Percentiles rank a stretch among this genome's conserved stretches.
Conservation (phyloP, 2,329 filamentous ascomycete species). For the Phyllosticta citribraziliensis region DNA sequence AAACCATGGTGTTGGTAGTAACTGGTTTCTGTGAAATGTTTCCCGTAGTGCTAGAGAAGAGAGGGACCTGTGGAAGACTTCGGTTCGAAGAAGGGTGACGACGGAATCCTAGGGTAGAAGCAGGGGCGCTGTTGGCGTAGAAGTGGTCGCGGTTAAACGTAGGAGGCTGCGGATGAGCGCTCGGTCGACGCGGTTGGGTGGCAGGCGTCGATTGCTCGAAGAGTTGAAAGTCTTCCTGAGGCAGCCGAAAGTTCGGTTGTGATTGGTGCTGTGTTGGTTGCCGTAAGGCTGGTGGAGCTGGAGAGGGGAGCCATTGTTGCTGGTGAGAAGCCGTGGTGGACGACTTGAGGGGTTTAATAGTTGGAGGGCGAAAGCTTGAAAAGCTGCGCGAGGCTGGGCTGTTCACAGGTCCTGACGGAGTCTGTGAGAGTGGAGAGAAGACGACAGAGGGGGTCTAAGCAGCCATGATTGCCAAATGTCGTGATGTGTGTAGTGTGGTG, state of each 20-base stretch:
- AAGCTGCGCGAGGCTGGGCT: slow-evolving; percentile 53
- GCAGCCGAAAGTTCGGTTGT: slow-evolving; percentile 34
- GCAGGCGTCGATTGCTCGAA: slow-evolving; percentile 45
- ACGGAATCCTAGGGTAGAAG: slow-evolving; percentile 49
- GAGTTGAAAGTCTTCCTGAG: slow-evolving; percentile 69
- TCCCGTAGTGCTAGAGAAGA: slow-evolving; percentile 53
- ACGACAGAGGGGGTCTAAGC: slow-evolving; percentile 17
- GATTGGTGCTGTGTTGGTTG: slow-evolving; percentile 36
- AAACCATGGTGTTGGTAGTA: slow-evolving; percentile 24
- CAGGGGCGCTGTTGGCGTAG: slow-evolving; percentile 58
- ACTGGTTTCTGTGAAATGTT: slow-evolving; percentile 32
- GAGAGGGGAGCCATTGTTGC: slow-evolving; percentile 72
- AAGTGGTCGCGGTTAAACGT: slow-evolving; percentile 54
- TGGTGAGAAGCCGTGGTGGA: slow-evolving; percentile 69
- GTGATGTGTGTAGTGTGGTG: slow-evolving; percentile 16
- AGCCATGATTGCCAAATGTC: not conserved
- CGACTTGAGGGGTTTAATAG: slow-evolving; percentile 57
- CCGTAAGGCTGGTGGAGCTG: slow-evolving; percentile 41
- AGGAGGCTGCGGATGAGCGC: slow-evolving; percentile 44
- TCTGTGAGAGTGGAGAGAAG: slow-evolving; percentile 18
- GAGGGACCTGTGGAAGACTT: slow-evolving; percentile 58
- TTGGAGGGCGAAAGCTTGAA: slow-evolving; percentile 43
- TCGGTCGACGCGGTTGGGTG: slow-evolving; percentile 39
- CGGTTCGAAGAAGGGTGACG: slow-evolving; percentile 41
- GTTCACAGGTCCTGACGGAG: slow-evolving; percentile 48